Evolutionary conservation across 805 yeast genomes (phyloP).

Genomic region (Candida anglica): DNA sequence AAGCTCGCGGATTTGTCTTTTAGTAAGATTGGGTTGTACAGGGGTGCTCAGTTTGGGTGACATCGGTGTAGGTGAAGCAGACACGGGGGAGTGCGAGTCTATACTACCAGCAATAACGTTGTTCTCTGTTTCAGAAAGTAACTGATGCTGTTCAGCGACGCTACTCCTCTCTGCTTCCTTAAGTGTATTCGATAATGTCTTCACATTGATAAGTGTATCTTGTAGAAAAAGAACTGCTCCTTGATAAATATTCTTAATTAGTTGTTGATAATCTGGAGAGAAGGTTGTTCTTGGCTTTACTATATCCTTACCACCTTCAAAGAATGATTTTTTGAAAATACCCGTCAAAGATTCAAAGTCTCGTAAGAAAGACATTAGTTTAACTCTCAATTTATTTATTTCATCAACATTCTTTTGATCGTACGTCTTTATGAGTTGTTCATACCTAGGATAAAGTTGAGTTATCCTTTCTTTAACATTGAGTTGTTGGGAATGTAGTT

Average conservation of each 20-base stretch:
- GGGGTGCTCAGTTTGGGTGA: conserved; percentile 1
- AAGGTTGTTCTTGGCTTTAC: not conserved
- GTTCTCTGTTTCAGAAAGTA: conserved; percentile 7
- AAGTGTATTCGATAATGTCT: conserved; percentile 50
- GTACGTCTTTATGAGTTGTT: conserved; percentile 7
- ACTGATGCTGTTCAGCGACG: too few relatives aligned
- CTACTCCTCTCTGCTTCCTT: conserved; percentile 22
- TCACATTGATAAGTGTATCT: conserved; percentile 59
- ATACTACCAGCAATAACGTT: not conserved
- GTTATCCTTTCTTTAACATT: conserved; percentile 18
- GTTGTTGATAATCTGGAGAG: conserved; percentile 23
- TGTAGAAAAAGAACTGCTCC: conserved; percentile 61
- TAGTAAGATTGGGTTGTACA: conserved; percentile 29
- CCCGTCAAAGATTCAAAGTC: conserved; percentile 26
- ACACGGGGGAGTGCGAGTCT: not conserved
- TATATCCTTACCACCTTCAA: not conserved
- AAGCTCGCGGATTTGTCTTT: conserved; percentile 50
- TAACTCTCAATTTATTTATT: conserved; percentile 16
- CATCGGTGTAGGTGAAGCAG: not conserved
- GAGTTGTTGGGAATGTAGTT: conserved; percentile 16
- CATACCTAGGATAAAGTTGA: conserved; percentile 18
- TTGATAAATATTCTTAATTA: conserved; percentile 51
- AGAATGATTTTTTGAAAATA: conserved; percentile 18
- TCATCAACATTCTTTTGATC: too few relatives aligned
- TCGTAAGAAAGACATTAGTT: conserved; percentile 20